Percentiles rank a stretch among this genome's conserved stretches.
Evolutionary conservation across 148 eudicot species (phyloP).

Genomic region (Cornus kousa): DNA sequence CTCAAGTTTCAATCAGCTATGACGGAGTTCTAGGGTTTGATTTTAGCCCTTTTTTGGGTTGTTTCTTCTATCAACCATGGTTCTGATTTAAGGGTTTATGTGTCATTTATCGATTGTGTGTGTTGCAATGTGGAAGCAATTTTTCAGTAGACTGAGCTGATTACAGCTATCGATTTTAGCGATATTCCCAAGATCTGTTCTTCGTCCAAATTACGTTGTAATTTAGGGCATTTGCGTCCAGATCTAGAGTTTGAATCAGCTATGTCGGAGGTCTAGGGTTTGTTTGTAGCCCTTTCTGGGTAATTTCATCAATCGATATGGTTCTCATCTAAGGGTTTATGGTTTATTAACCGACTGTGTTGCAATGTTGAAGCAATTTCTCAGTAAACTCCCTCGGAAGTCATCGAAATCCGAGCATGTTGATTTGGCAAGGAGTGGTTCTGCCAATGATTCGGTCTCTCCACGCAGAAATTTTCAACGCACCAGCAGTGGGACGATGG

Average conservation of each 20-base stretch:
- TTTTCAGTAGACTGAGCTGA: conserved; percentile 48
- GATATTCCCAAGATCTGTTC: conserved; percentile 13
- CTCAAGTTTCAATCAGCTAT: conserved; percentile 8
- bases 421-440: conserved; percentile 31
- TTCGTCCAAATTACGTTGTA: conserved; percentile 8
- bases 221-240: neutral
- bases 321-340: conserved; percentile 15
- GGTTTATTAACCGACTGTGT: neutral
- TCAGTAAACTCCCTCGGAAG: conserved; percentile 70
- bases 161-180: conserved; percentile 2
- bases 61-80: conserved; percentile 14
- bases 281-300: conserved; percentile 14
- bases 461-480: conserved; percentile 17
- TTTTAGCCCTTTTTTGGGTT: conserved; percentile 16
- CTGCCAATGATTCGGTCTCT: conserved; percentile 17
- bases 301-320: conserved; percentile 15
- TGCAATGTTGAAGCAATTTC: conserved; percentile 82
- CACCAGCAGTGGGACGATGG: conserved; percentile 30
- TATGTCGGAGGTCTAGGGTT: conserved; percentile 25
- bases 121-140: conserved; percentile 74
- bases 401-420: conserved; percentile 51
- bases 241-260: conserved; percentile 5
- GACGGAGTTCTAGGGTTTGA: conserved; percentile 21
- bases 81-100: conserved; percentile 17
- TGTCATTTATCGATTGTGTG: neutral